Base-by-base conservation (phyloP, 2,329 filamentous ascomycete species). In the Penicillium sp. region DNA sequence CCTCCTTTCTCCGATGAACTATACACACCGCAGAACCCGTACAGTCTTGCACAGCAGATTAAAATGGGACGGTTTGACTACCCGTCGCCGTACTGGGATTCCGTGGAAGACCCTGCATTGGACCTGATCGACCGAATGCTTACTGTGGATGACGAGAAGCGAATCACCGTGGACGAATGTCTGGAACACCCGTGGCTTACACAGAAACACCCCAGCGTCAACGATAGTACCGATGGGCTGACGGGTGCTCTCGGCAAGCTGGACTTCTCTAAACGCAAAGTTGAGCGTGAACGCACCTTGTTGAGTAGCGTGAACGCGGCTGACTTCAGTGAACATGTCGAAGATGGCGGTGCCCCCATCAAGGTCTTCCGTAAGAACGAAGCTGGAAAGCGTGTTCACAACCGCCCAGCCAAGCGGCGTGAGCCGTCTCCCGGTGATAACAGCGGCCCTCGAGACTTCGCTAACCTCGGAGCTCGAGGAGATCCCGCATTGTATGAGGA, bases 1-100 rank as follows among this genome's bases (percentile, higher is more conserved):
- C 94, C 93, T 4, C 94, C 94, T 0, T 99, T 99, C 75, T 96
- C 91, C 0, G 94, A 99, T 67, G 94, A 99, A 75, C 85, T 97
- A 0, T 90, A 87, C 75, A 87, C 86, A 1, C 76, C 76, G 31
- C 87, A 96, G 40, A 94, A 92, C 62, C 94, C 94, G 2, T 97
- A 91, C 70, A 91, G 83, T 0, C 80, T 97, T 40, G 89, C 89
- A 1, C 88, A 96, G 64, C 92, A 97, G 76, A 97, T 96, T 75
- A 92, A 89, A 72, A 83, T 85, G 72, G 94, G 91, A 14, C 84
- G 87, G 18, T 99, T 96, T 69, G 90, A 97, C 73, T 99, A 97
- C 68, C 93, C 94, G 1, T 95, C 91, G 1, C 94, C 94, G 0
- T 97, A 97, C 74, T 99, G 92, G 92, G 91, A 96, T 72, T 85